Conservation (phyloP, 768 basidiomycete species). For the Punctularia strigosozonata region DNA sequence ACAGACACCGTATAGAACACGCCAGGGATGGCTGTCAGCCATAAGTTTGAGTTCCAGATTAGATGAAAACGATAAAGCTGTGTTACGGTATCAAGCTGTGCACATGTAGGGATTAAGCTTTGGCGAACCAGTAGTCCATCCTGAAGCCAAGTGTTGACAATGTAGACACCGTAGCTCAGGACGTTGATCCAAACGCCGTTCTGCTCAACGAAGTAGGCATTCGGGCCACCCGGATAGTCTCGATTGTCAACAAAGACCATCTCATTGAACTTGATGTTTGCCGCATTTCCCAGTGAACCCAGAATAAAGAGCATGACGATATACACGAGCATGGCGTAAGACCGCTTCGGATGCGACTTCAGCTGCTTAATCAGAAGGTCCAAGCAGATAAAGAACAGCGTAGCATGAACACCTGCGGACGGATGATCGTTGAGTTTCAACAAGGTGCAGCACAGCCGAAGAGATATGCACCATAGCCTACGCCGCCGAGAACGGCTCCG, state of each 20-base stretch:
- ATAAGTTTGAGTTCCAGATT: constrained; percentile 3
- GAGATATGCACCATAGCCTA: not conserved
- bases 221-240: constrained; percentile 7
- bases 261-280: constrained; percentile 6
- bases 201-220: constrained; percentile 1
- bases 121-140: constrained; percentile 6
- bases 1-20: no score
- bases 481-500: not conserved
- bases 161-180: not conserved
- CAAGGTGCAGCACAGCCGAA: no score
- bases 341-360: constrained; percentile 1
- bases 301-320: constrained; percentile 7
- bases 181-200: not conserved
- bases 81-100: no score
- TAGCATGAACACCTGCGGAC: no score
- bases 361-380: not conserved
- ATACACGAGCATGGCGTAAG: constrained; percentile 12
- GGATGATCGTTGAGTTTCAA: no score
- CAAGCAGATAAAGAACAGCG: not conserved
- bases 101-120: not conserved
- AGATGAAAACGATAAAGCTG: constrained; percentile 5
- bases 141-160: constrained; percentile 4
- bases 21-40: constrained; percentile 1
- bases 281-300: constrained; percentile 10
- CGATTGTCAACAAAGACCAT: constrained; percentile 8